These are phyloP conservation scores for Chrysosporium keratinophilum DNA, from an alignment of 2,329 filamentous ascomycete species.

Conservation along the genomic window DNA sequence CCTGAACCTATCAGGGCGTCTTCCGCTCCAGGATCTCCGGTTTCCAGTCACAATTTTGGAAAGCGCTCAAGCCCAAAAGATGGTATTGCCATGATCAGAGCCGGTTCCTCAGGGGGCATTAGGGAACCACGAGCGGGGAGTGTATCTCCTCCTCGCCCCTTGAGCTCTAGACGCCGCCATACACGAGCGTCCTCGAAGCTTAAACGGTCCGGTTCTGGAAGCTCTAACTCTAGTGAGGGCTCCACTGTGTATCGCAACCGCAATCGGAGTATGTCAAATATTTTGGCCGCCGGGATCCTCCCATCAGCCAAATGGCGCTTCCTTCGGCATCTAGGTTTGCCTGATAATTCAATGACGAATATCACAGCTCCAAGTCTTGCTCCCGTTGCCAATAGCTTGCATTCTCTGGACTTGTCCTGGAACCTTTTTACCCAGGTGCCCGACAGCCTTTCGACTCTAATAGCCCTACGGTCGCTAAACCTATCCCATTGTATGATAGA, in stretches of 20 bases:
- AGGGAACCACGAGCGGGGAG: constrained; percentile 51
- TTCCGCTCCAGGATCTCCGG: constrained; percentile 58
- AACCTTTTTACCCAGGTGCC: constrained; percentile 94
- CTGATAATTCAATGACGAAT: constrained; percentile 80
- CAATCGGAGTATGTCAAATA: constrained; percentile 64
- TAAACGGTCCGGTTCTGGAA: constrained; percentile 78
- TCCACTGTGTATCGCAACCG: constrained; percentile 40
- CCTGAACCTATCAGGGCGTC: constrained; percentile 57
- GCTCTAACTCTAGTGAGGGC: constrained; percentile 68
- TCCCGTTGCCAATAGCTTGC: constrained; percentile 75
- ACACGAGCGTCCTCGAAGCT: constrained; percentile 60
- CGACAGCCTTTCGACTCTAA: constrained; percentile 75
- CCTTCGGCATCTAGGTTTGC: constrained; percentile 77
- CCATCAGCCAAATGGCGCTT: constrained; percentile 91
- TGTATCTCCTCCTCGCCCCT: constrained; percentile 68
- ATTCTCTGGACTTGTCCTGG: constrained; percentile 82
- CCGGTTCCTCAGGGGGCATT: constrained; percentile 45
- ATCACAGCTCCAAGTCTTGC: constrained; percentile 65
- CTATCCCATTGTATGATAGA: constrained; percentile 97
- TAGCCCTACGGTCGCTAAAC: constrained; percentile 82
- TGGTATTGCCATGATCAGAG: constrained; percentile 40
- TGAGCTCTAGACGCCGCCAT: constrained; percentile 63
- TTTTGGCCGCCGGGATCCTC: constrained; percentile 60
- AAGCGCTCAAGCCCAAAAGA: constrained; percentile 41
- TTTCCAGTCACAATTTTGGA: constrained; percentile 38